Percentiles rank a stretch among this genome's conserved stretches.
Conservation (phyloP, 768 basidiomycete genomes). For the Tremella mesenterica region DNA sequence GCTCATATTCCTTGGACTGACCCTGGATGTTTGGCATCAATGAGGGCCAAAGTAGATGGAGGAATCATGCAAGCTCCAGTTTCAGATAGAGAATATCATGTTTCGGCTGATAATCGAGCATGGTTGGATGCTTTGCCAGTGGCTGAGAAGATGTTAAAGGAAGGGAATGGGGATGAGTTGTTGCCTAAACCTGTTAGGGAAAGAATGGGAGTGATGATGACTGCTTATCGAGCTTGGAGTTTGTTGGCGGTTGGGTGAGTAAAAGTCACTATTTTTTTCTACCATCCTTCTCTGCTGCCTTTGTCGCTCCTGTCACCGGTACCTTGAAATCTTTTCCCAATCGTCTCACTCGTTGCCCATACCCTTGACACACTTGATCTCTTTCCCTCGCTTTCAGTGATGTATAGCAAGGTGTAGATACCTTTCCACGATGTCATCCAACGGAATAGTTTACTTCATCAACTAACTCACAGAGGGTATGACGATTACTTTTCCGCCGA, state of each 20-base stretch:
- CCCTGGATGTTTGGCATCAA: background rate
- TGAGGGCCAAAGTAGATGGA: slow-evolving; percentile 19
- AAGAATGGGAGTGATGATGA: slow-evolving; percentile 15
- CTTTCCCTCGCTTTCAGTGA: background rate
- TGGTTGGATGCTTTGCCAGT: background rate
- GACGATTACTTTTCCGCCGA: slow-evolving; percentile 44
- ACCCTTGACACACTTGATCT: background rate
- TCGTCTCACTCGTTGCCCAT: background rate
- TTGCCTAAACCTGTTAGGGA: slow-evolving; percentile 19
- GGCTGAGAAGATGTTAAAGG: slow-evolving; percentile 23
- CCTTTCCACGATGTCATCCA: no score
- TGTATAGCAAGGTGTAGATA: background rate
- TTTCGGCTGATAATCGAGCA: background rate
- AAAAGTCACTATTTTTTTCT: background rate
- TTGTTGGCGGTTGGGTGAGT: slow-evolving; percentile 35
- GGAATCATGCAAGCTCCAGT: slow-evolving; percentile 44
- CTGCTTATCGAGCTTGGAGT: slow-evolving; percentile 32
- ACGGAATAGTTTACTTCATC: no score
- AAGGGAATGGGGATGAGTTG: slow-evolving; percentile 28
- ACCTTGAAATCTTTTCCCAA: background rate
- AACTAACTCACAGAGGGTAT: slow-evolving; percentile 28
- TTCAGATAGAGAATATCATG: slow-evolving; percentile 32
- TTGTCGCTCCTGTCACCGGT: background rate
- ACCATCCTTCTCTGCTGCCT: background rate
- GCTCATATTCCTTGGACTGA: no score